These are phyloP conservation scores for Cyclotella sp. DNA, from an alignment of 108 stramenopile genomes.

Conservation along the genomic window DNA sequence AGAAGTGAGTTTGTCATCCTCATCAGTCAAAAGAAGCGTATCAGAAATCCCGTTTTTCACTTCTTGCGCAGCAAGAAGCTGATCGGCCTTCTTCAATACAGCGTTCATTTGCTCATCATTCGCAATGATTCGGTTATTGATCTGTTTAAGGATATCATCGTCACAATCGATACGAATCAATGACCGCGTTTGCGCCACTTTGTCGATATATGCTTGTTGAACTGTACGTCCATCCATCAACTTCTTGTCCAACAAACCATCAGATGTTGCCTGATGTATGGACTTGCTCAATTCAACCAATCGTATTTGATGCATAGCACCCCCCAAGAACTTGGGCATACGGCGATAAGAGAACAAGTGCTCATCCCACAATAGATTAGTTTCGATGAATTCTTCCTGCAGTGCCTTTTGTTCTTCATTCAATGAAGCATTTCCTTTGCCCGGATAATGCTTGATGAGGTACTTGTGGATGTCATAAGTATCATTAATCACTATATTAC, in stretches of 20 bases:
- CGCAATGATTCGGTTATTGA: not conserved
- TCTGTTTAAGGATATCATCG: not conserved
- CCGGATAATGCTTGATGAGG: constrained; percentile 11
- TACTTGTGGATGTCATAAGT: constrained; percentile 11
- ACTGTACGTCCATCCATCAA: constrained; percentile 19
- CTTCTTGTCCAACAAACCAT: constrained; percentile 12
- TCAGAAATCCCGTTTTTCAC: not conserved
- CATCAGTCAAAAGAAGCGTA: constrained; percentile 4
- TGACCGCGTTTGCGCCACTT: constrained; percentile 6
- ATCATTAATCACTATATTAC: constrained; percentile 10
- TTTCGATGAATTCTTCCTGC: constrained; percentile 11
- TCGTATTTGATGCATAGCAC: constrained; percentile 14
- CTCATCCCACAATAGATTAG: constrained; percentile 15
- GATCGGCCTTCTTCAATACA: not conserved
- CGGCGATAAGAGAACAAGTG: constrained; percentile 10
- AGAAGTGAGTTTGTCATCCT: constrained; percentile 9
- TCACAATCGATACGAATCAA: constrained; percentile 13
- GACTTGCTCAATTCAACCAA: constrained; percentile 18
- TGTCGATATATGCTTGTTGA: constrained; percentile 6
- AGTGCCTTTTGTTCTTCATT: not conserved
- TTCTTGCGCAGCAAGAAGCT: not conserved
- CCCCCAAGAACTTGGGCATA: constrained; percentile 6
- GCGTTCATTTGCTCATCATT: constrained; percentile 4
- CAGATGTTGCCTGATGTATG: not conserved
- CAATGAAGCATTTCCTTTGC: constrained; percentile 10